Conservation (phyloP, 257 asterid species). For the Ophiorrhiza pumila region DNA sequence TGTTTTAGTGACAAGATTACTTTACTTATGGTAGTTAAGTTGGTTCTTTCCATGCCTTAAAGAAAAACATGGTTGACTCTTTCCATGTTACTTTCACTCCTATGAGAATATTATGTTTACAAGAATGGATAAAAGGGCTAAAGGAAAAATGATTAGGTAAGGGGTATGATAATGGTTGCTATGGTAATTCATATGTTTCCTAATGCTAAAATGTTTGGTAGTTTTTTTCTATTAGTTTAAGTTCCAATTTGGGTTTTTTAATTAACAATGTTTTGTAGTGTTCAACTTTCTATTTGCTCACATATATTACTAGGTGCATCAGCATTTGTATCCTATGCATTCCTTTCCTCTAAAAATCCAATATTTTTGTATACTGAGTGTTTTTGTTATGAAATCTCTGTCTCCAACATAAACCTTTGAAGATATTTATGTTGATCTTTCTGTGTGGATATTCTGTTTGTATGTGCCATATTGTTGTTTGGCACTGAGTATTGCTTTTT, state of each 20-base stretch:
- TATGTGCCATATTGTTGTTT: not conserved
- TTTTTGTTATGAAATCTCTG: not conserved
- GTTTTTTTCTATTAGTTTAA: not conserved
- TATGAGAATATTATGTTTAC: not conserved
- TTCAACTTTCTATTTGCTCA: constrained; percentile 16
- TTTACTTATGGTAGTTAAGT: constrained; percentile 11
- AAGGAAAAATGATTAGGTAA: not conserved
- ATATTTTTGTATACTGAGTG: not conserved
- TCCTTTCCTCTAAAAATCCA: not conserved
- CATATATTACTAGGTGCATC: constrained; percentile 9
- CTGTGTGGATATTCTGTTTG: not conserved
- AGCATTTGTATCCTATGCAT: constrained; percentile 2
- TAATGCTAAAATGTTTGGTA: not conserved
- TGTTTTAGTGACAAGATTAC: constrained; percentile 2
- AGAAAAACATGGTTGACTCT: not conserved
- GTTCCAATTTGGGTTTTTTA: not conserved
- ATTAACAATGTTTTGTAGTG: not conserved
- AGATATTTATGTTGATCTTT: not conserved
- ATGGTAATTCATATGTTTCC: not conserved
- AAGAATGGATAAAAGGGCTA: constrained; percentile 4
- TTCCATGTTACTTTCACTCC: not conserved
- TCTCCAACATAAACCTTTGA: not conserved
- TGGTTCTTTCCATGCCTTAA: not conserved
- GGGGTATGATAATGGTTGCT: not conserved
- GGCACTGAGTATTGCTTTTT: constrained; percentile 7